These are phyloP conservation scores for Hylodesmum podocarpum DNA, from an alignment of 306 rosid species.

Conservation along the genomic window DNA sequence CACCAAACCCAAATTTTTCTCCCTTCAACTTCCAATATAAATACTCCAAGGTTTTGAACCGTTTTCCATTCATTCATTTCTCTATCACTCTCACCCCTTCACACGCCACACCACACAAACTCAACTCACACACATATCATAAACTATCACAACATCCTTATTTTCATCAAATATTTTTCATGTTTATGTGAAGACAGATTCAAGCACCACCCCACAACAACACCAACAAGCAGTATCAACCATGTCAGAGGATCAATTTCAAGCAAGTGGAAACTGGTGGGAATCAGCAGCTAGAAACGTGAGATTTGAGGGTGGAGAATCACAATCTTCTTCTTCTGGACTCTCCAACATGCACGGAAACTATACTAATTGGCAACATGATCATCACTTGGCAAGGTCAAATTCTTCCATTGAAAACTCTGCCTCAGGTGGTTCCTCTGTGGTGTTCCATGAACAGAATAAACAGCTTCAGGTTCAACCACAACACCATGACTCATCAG, in stretches of 20 bases:
- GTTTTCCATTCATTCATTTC: constrained; percentile 48
- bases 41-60: constrained; percentile 55
- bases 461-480: constrained; percentile 54
- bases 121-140: too few species aligned
- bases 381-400: constrained; percentile 44
- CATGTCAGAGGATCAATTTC: constrained; percentile 86
- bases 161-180: not conserved
- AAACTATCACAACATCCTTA: constrained; percentile 1
- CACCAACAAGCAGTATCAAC: not conserved
- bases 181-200: not conserved
- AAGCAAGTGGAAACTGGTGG: constrained; percentile 85
- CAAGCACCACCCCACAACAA: not conserved
- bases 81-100: constrained; percentile 16
- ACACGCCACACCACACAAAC: not conserved
- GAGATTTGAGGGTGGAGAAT: constrained; percentile 64
- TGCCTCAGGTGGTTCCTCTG: constrained; percentile 48
- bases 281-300: constrained; percentile 57
- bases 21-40: constrained; percentile 46
- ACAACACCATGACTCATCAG: constrained; percentile 41
- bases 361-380: constrained; percentile 58
- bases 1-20: constrained; percentile 24
- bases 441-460: constrained; percentile 51
- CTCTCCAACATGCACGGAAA: constrained; percentile 56
- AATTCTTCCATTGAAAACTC: constrained; percentile 66
- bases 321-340: constrained; percentile 62